Percentiles rank a stretch among this genome's conserved stretches.
Conservation (phyloP, 176 grass and related monocot species). For the Rhynchospora breviuscula region DNA sequence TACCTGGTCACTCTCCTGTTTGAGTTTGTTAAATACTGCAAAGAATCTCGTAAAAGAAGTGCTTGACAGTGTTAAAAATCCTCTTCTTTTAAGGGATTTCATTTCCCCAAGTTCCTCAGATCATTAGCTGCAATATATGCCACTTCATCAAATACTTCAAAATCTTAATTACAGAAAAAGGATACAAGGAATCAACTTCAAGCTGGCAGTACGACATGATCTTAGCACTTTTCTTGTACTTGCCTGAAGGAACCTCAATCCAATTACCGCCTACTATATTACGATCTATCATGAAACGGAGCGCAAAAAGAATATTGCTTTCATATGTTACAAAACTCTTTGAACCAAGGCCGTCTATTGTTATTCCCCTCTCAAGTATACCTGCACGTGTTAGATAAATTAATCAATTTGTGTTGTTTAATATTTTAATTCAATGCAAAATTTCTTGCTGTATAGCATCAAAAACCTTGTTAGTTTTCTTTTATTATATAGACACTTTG, state of each 20-base stretch:
- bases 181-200: constrained; percentile 89
- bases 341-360: constrained; percentile 72
- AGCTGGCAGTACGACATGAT: constrained; percentile 79
- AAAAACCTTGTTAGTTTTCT: not conserved
- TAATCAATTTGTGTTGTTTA: constrained; percentile 21
- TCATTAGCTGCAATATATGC: not conserved
- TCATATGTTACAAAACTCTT: constrained; percentile 91
- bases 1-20: not conserved
- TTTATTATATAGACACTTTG: not conserved
- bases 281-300: constrained; percentile 96
- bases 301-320: constrained; percentile 97
- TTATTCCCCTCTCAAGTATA: constrained; percentile 87
- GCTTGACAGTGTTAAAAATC: not conserved
- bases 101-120: not conserved
- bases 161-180: constrained; percentile 28
- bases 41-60: constrained; percentile 36
- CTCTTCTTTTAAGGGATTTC: too few species aligned
- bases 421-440: not conserved
- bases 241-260: constrained; percentile 84
- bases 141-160: not conserved
- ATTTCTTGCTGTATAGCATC: not conserved
- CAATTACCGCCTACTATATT: constrained; percentile 94
- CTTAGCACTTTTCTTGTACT: constrained; percentile 70
- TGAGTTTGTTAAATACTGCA: constrained; percentile 14
- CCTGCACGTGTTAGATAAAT: constrained; percentile 35